Evolutionary conservation across 257 asterid genomes (phyloP), one percentile per base, ranked within the genome.

Genomic region (Nicotiana obtusifolia): DNA sequence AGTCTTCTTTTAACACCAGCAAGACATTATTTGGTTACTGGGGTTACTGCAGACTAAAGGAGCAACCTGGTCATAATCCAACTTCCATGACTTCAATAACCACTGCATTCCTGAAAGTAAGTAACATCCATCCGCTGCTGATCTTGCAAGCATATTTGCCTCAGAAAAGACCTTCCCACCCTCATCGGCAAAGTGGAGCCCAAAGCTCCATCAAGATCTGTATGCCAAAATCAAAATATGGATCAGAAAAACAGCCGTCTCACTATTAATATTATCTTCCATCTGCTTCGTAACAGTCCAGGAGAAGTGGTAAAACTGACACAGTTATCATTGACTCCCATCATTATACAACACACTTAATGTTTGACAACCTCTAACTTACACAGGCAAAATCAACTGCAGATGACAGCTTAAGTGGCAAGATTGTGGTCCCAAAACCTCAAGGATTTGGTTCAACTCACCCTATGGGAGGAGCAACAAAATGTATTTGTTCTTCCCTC

Each of bases 131-230:
- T 8, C 26, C 17, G 3, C 26, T 16, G 44, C 80, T 73, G 62
- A 73, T 73, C 61, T 26, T 75, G 61, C 64, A 0, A 75, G 64
- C 24, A 7, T 26, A 75, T 1, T 75, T 75, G 80, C 80, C 80
- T 75, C 80, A 49, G 80, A 75, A 47, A 75, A 75, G 80, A 75
- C 80, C 44, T 49, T 11, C 26, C 80, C 64, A 75, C 49, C 80
- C 64, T 75, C 80, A 75, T 75, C 44, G 80, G 80, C 80, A 75
- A 75, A 75, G 26, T 35, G 64, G 64, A 75, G 80, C 80, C 52
- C 49, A 2, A 52, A 26, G 80, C 80, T 75, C 80, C 80, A 16
- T 75, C 64, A 75, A 31, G 44, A 75, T 26, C 80, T 75, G 64
- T 47, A 35, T 13, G 26, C 44, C 80, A 75, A 75, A 73, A 52